phyloP scores from a whole-genome alignment of 192 early-diverging fungal genomes.

The Gonapodya prolifera region DNA sequence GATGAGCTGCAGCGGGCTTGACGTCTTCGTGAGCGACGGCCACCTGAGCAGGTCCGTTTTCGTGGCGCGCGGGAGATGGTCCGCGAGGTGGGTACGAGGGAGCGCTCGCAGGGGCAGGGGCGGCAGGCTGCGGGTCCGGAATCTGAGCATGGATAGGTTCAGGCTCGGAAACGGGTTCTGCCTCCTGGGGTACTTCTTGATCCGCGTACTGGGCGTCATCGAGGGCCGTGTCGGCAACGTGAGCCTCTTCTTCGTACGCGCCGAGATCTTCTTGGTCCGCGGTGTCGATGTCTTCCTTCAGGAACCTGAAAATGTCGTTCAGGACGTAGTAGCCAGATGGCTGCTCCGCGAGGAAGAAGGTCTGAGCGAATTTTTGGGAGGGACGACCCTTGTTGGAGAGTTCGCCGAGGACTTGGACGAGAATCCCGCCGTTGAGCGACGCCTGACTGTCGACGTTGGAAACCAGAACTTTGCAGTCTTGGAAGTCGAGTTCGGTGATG shows the following conservation, averaged over 20 bases:
- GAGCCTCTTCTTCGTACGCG: constrained; percentile 10
- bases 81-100: neutral
- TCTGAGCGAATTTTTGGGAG: constrained; percentile 80
- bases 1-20: constrained; percentile 8
- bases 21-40: constrained; percentile 9
- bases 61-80: constrained; percentile 1
- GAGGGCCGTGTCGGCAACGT: neutral
- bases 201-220: neutral
- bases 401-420: constrained; percentile 84
- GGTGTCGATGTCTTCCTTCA: constrained; percentile 68
- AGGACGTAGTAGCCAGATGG: constrained; percentile 82
- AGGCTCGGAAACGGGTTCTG: neutral
- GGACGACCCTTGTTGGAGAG: constrained; percentile 72
- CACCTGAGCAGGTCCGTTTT: constrained; percentile 7
- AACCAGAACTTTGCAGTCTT: constrained; percentile 77
- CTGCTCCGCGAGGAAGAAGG: constrained; percentile 82
- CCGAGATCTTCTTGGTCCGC: constrained; percentile 35
- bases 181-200: neutral
- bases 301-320: constrained; percentile 89
- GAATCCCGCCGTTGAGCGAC: constrained; percentile 61
- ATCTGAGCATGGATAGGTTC: neutral
- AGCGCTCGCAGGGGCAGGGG: neutral
- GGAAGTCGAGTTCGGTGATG: constrained; percentile 61
- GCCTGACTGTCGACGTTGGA: constrained; percentile 75
- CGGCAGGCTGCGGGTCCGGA: neutral